Base-by-base conservation (phyloP, 2,329 filamentous ascomycete genomes). In the Claviceps spartinae region DNA sequence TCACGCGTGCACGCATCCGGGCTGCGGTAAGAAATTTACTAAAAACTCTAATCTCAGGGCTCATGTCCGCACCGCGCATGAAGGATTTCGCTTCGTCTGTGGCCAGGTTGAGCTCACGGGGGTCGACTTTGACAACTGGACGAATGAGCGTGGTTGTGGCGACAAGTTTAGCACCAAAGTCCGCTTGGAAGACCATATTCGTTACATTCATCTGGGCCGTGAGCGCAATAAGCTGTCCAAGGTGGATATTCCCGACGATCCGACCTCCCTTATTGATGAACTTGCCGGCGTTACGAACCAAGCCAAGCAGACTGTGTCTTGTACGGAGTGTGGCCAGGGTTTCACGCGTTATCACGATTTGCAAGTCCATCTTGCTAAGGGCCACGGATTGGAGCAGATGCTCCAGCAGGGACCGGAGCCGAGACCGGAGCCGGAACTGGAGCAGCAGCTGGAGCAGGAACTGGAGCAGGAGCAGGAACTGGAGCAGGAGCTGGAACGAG, bases 161-260 rank as follows among this genome's bases (percentile, higher is more conserved):
- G 78, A 81, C 55, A 77, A 77, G 38, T 93, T 94, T 61, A 78
- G 79, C 54, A 86, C 84, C 55, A 95, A 94, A 65, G 77, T 80
- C 18, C 82, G 81, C 34, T 75, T 96, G 0, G 86, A 91, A 65
- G 85, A 93, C 58, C 91, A 97, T 63, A 76, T 96, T 45, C 82
- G 87, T 20, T 88, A 85, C 47, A 78, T 87, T 22, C 91, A 97
- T 64, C 72, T 95, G 26, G 54, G 82, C n/a, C 61, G 67, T 16
- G 67, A 72, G 52, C 72, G 77, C 13, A 73, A 74, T 37, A 59
- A 61, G 53, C 53, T 63, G 42, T 61, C 57, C 50, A 57, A 58
- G 52, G 50, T 58, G 41, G 52, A 45, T 44, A 48, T 16, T 18
- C 16, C 45, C 45, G 41, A 20, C 24, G 30, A 59, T 9, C 52